phyloP scores from a whole-genome alignment of 1,139 yeast genomes.

The Yamadazyma mexicana region DNA sequence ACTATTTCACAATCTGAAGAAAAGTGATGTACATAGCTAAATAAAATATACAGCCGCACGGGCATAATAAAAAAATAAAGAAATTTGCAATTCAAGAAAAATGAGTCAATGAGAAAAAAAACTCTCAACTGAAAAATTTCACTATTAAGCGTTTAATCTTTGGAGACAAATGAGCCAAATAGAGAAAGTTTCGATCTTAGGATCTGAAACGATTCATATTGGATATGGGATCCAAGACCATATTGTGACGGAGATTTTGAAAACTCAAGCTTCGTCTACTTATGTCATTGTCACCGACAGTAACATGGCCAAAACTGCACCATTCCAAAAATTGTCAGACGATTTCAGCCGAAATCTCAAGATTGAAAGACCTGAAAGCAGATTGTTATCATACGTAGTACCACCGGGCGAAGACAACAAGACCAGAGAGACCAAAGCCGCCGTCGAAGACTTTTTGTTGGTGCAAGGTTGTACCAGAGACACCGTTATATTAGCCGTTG shows the following conservation, averaged over 20 bases:
- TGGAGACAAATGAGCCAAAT: conserved; percentile 37
- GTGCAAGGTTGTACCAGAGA: conserved; percentile 93
- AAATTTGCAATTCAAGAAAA: too few relatives aligned
- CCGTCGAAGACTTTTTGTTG: conserved; percentile 87
- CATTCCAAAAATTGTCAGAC: conserved; percentile 42
- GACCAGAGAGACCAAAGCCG: conserved; percentile 85
- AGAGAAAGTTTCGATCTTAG: conserved; percentile 70
- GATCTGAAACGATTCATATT: conserved; percentile 82
- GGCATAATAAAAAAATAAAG: too few relatives aligned
- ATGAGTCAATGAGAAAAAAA: too few relatives aligned
- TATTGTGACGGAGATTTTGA: conserved; percentile 68
- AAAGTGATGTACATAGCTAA: too few relatives aligned
- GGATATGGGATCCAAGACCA: conserved; percentile 83
- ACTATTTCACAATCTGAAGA: conserved; percentile 77
- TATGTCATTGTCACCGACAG: conserved; percentile 89
- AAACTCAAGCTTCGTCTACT: conserved; percentile 74
- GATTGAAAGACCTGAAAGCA: conserved; percentile 43
- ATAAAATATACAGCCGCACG: conserved; percentile 18
- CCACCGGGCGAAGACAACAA: conserved; percentile 95
- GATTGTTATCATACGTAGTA: conserved; percentile 72
- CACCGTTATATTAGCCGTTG: conserved; percentile 90
- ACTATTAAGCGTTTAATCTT: too few relatives aligned
- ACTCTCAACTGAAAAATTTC: too few relatives aligned
- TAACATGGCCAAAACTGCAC: conserved; percentile 71
- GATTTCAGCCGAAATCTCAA: conserved; percentile 33